Conservation (phyloP, 176 grass and related monocot genomes). For the Rhynchospora tenuis region DNA sequence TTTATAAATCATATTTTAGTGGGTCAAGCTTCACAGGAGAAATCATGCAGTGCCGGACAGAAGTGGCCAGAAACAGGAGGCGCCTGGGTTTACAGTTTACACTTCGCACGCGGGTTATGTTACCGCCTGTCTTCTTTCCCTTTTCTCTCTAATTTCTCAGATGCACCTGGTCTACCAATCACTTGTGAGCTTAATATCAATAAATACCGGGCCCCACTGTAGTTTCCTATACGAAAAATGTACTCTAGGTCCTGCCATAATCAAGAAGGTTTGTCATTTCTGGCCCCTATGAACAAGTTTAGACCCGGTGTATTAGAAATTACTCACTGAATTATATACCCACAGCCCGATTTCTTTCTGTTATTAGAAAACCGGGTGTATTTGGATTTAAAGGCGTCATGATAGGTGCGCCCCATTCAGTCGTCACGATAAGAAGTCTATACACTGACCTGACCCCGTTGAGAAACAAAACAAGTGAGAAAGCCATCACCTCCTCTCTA, state of each 20-base stretch:
- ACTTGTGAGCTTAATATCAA: neutral
- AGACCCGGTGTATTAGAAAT: neutral
- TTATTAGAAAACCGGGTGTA: neutral
- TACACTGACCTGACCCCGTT: neutral
- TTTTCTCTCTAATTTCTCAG: neutral
- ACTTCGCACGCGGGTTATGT: slow-evolving; percentile 9
- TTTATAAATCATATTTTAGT: neutral
- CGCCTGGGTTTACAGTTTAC: neutral
- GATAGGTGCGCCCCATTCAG: neutral
- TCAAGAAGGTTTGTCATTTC: too few species aligned
- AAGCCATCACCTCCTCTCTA: neutral
- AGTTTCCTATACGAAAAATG: neutral
- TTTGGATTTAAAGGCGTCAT: neutral
- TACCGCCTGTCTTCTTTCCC: neutral
- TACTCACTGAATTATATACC: neutral
- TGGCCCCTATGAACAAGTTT: neutral
- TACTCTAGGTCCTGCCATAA: neutral
- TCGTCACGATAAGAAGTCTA: neutral
- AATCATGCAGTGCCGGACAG: neutral
- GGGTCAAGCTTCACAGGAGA: neutral
- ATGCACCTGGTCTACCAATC: neutral
- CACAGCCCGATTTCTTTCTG: neutral
- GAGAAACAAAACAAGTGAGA: neutral
- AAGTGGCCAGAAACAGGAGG: neutral
- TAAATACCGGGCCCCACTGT: neutral